Evolutionary conservation across 352 stramenopile species (phyloP).

Genomic region (Globisporangium yorkense): DNA sequence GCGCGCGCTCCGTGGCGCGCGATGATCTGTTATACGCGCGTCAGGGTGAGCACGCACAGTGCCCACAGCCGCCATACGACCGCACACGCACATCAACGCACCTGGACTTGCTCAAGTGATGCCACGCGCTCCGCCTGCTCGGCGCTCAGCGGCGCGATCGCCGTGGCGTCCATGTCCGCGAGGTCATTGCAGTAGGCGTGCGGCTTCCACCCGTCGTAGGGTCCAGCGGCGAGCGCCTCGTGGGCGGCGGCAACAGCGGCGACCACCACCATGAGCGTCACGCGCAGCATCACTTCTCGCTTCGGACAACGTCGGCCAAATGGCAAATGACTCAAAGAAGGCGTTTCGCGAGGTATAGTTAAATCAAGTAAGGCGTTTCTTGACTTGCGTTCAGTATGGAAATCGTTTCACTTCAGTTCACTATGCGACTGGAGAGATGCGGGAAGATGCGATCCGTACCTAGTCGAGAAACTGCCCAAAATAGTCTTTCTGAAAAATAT

Average conservation of each 20-base stretch:
- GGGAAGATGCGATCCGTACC: background rate
- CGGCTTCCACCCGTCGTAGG: conserved; percentile 72
- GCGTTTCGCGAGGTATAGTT: background rate
- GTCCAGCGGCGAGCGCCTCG: conserved; percentile 20
- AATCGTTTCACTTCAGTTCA: background rate
- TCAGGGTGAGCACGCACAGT: background rate
- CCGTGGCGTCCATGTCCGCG: conserved; percentile 44
- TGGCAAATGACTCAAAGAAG: background rate
- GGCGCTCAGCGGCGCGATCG: conserved; percentile 51
- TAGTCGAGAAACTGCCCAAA: background rate
- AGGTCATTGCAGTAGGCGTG: conserved; percentile 81
- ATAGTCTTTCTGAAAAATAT: background rate
- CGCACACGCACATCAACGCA: conserved; percentile 8
- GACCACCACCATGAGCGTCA: conserved; percentile 12
- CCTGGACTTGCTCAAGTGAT: conserved; percentile 80
- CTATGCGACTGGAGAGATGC: background rate
- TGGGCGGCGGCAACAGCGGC: conserved; percentile 6
- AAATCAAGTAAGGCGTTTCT: background rate
- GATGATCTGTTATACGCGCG: conserved; percentile 33
- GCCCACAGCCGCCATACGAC: background rate
- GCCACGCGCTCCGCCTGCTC: conserved; percentile 52
- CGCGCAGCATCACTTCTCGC: background rate
- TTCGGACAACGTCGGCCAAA: background rate
- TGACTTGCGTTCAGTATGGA: background rate
- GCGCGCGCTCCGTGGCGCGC: conserved; percentile 67